Percentiles rank a stretch among this genome's conserved stretches.
phyloP scores from a whole-genome alignment of 75 land plant species.

The Ceratopteris richardii region DNA sequence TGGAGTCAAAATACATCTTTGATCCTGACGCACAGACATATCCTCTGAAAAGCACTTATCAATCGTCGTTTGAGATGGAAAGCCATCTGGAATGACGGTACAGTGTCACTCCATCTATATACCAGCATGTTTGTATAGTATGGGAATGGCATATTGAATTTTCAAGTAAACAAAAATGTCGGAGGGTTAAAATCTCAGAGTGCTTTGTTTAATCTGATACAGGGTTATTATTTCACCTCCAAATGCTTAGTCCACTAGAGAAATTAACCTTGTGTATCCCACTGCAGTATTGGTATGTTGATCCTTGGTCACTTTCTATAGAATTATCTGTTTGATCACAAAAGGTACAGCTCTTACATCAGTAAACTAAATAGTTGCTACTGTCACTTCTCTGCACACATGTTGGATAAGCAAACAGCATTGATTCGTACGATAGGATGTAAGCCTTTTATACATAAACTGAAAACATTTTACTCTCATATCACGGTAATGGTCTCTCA shows the following conservation, averaged over 20 bases:
- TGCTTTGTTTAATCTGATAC: too few species aligned
- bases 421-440: too few species aligned
- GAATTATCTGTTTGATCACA: too few species aligned
- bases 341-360: slow-evolving; percentile 81
- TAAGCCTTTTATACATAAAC: too few species aligned
- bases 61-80: slow-evolving; percentile 38
- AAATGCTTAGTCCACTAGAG: slow-evolving; percentile 35
- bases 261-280: slow-evolving; percentile 37
- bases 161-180: too few species aligned
- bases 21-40: slow-evolving; percentile 27
- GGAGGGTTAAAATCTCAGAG: too few species aligned
- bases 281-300: slow-evolving; percentile 50
- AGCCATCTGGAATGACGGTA: slow-evolving; percentile 37
- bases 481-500: too few species aligned
- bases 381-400: slow-evolving; percentile 98
- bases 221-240: slow-evolving; percentile 59
- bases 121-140: slow-evolving; percentile 29
- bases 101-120: slow-evolving; percentile 25
- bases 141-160: too few species aligned
- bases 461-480: too few species aligned
- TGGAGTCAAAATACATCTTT: slow-evolving; percentile 24
- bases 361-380: slow-evolving; percentile 94
- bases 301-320: slow-evolving; percentile 38
- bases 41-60: slow-evolving; percentile 60
- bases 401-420: too few species aligned